These are phyloP conservation scores for Mentha longifolia DNA, from an alignment of 257 asterid genomes.

Conservation along the genomic window DNA sequence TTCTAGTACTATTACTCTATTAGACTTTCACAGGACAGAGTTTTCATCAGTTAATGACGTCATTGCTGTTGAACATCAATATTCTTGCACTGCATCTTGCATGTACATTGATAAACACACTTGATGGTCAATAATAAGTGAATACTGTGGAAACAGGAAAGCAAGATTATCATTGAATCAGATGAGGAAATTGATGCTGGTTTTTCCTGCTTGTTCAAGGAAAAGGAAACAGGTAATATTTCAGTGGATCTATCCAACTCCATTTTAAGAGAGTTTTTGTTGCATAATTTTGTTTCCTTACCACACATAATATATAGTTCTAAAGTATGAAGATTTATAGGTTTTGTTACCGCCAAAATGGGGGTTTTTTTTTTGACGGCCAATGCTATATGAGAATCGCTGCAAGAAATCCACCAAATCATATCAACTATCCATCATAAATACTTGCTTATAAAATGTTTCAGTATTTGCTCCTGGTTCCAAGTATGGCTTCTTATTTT, in stretches of 20 bases:
- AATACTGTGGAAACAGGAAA: constrained; percentile 44
- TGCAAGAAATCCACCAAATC: constrained; percentile 22
- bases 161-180: constrained; percentile 48
- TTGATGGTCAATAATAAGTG: constrained; percentile 34
- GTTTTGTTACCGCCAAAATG: constrained; percentile 8
- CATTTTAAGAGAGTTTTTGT: constrained; percentile 19
- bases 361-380: not conserved
- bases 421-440: constrained; percentile 13
- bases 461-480: constrained; percentile 15
- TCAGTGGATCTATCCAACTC: constrained; percentile 19
- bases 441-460: not conserved
- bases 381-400: not conserved
- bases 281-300: constrained; percentile 5
- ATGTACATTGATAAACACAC: constrained; percentile 13
- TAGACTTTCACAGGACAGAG: not conserved
- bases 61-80: not conserved
- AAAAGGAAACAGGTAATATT: constrained; percentile 59
- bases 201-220: constrained; percentile 70
- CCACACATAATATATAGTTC: constrained; percentile 15
- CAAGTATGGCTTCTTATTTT: constrained; percentile 21
- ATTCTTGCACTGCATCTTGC: constrained; percentile 1
- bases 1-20: constrained; percentile 8
- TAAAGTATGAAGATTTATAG: not conserved
- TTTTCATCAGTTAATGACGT: constrained; percentile 17
- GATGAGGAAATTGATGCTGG: constrained; percentile 79